phyloP scores from a whole-genome alignment of 106 monocot genomes.

The Allium cepa region DNA sequence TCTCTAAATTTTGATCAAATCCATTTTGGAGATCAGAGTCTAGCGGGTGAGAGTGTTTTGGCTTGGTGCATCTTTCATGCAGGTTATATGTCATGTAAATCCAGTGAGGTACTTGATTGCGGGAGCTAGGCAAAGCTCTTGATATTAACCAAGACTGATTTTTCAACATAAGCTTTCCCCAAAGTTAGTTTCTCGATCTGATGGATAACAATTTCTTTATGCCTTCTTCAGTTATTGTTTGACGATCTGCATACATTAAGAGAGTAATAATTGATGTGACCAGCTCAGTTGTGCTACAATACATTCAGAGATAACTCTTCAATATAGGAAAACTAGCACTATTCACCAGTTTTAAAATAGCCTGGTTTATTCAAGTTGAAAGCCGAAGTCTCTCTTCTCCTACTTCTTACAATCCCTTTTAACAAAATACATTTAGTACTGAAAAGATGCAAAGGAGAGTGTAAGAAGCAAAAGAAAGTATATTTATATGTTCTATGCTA shows the following conservation, averaged over 20 bases:
- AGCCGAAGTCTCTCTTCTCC: too few relatives aligned
- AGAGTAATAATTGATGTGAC: not conserved
- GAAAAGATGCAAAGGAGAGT: too few relatives aligned
- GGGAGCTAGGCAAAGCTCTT: slow-evolving; percentile 48
- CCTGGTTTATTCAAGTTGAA: too few relatives aligned
- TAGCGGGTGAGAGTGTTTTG: slow-evolving; percentile 1
- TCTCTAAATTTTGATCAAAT: not conserved
- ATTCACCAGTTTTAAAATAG: too few relatives aligned
- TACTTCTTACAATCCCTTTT: too few relatives aligned
- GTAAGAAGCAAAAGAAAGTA: too few relatives aligned
- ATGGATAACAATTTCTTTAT: not conserved
- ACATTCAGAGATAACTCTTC: not conserved
- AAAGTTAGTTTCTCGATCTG: not conserved
- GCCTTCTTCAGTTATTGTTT: not conserved
- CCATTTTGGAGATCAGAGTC: slow-evolving; percentile 4
- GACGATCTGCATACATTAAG: not conserved
- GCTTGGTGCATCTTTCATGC: slow-evolving; percentile 36
- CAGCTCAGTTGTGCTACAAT: not conserved
- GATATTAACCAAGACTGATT: slow-evolving; percentile 63
- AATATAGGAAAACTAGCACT: too few relatives aligned
- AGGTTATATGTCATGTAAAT: slow-evolving; percentile 46
- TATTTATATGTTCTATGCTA: too few relatives aligned
- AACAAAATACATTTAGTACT: too few relatives aligned
- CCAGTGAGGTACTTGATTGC: slow-evolving; percentile 65
- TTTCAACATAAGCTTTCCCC: slow-evolving; percentile 44